Evolutionary conservation across 345 rosid species (phyloP), one percentile per base, ranked within the genome.

Genomic region (Pistacia integerrima): DNA sequence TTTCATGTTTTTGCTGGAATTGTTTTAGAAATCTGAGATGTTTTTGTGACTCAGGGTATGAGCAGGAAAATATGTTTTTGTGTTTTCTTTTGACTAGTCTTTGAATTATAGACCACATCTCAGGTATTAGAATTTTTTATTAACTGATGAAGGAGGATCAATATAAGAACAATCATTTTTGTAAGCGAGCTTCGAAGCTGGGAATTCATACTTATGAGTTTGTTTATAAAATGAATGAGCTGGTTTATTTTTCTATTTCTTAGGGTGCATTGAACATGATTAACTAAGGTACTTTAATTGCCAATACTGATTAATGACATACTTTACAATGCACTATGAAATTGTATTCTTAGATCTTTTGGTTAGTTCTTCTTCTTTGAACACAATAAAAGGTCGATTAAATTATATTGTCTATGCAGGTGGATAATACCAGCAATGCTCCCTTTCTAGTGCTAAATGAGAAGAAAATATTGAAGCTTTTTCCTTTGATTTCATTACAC

Each of bases 371-470:
- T 57, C 52, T 68, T 49, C 16, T 48, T 78, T 18, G 30, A 35
- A 60, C 44, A 30, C 41, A 33, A 2, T 51, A 63, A 78, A 58
- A 16, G 25, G 28, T 82, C 46, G 52, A n/a, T 67, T 28, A 22
- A 65, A 48, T 61, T 56, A 20, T 78, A 56, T 57, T 73, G 60
- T 51, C 25, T 65, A 57, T 75, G 75, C 84, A 93, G 97, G 91
- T 86, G 2, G 87, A 80, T 69, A 78, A 61, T 76, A 72, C 76
- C 69, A 79, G 78, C 57, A 78, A 73, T 84, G 81, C 88, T 79
- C 97, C 98, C 70, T 86, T 93, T 78, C 89, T 93, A 72, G 86
- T 79, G 52, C 82, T 93, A 33, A 82, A 85, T 81, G 97, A 88
- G 30, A 88, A 84, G 81, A 91, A 87, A 86, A 85, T 56, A 77